Evolutionary conservation across 805 yeast genomes (phyloP), one percentile per base, ranked within the genome.

Genomic region (Ogataea glucozyma): DNA sequence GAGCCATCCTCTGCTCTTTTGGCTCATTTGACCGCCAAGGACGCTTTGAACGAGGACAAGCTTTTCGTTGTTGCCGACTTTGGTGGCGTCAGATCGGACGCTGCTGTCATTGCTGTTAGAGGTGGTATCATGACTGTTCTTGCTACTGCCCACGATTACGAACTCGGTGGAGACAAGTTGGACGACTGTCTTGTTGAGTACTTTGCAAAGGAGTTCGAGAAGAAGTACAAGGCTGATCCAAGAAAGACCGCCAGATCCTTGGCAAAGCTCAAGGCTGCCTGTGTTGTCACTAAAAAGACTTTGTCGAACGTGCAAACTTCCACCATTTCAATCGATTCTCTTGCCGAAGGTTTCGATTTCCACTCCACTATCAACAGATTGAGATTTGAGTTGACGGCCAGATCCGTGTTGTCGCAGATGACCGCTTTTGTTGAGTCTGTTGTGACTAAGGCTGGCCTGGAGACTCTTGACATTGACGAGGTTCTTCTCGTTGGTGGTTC

Each of bases 71-170:
- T 93, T 54, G 95, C 95, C 42, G 99, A 93, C 68, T 87, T 93
- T 59, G 99, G 99, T 65, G 97, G 96, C 62, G 76, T 89, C 56
- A 79, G 98, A 70, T 83, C 96, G 31, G 98, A 93, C 63, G 97
- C 90, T 49, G 96, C 98, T 46, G 90, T 93, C 39, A 72, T 93
- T 57, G 82, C 97, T 30, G 86, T 84, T 41, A 83, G 97, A 73
- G 96, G 96, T 51, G 99, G 99, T 59, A 79, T 93, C 54, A 76
- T 87, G 70, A 91, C 99, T 43, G 73, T 88, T 35, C 74, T 93
- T 56, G 84, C 95, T 47, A 88, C 97, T 52, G 79, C 81, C 46
- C 96, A 89, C 61, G 85, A 87, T 64, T 73, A 72, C 56, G 81
- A 78, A 41, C 77, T 93, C 48, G 98, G 98, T 61, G 99, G 99